Conservation (phyloP, 1,284 basidiomycete species). For the Athelia sp. region DNA sequence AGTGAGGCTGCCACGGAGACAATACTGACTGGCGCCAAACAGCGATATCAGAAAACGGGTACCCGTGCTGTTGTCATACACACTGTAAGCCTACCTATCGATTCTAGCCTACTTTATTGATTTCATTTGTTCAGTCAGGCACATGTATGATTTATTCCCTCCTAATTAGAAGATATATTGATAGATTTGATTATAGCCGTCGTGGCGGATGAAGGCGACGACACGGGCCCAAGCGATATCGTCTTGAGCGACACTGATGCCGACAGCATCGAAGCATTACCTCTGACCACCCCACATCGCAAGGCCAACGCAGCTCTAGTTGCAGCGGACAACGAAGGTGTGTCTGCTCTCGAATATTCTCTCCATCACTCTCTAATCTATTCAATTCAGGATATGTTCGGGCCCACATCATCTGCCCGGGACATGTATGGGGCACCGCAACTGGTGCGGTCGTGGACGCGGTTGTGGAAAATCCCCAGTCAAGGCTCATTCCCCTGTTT, state of each 20-base stretch:
- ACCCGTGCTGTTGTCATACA: too few species aligned
- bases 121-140: too few species aligned
- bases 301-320: conserved; percentile 17
- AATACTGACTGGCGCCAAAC: too few species aligned
- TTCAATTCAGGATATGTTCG: conserved; percentile 25
- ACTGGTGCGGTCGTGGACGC: conserved; percentile 21
- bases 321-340: conserved; percentile 14
- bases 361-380: too few species aligned
- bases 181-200: conserved; percentile 11
- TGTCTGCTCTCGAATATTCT: too few species aligned
- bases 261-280: conserved; percentile 18
- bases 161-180: too few species aligned
- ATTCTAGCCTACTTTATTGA: too few species aligned
- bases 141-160: too few species aligned
- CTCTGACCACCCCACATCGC: conserved; percentile 16
- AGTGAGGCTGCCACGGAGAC: too few species aligned
- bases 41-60: too few species aligned
- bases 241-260: conserved; percentile 19
- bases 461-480: conserved; percentile 22
- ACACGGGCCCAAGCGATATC: conserved; percentile 12
- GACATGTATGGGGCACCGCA: conserved; percentile 27
- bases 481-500: conserved; percentile 18
- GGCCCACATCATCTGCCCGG: conserved; percentile 24
- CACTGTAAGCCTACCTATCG: too few species aligned
- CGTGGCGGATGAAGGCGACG: conserved; percentile 16